phyloP scores from a whole-genome alignment of 2,329 filamentous ascomycete species.

The Claviceps paspali region DNA sequence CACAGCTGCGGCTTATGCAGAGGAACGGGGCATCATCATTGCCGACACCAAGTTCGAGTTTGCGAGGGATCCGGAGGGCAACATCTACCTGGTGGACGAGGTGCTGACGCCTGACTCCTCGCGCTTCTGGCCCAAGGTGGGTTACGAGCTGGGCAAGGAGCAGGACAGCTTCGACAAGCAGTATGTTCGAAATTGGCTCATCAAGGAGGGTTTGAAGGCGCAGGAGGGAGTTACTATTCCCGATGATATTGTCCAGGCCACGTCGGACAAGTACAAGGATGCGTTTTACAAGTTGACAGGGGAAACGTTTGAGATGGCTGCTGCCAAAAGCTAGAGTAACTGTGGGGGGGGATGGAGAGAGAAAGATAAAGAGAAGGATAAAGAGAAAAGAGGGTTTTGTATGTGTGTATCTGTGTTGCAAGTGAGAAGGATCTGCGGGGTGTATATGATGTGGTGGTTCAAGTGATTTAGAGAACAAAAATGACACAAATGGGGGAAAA shows the following conservation, averaged over 20 bases:
- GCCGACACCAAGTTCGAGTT: slow-evolving; percentile 37
- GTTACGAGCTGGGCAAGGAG: slow-evolving; percentile 47
- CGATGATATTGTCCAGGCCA: slow-evolving; percentile 28
- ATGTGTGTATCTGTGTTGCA: too few relatives aligned
- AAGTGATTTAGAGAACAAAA: too few relatives aligned
- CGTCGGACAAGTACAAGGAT: slow-evolving; percentile 9
- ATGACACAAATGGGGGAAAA: too few relatives aligned
- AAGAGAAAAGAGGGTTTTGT: too few relatives aligned
- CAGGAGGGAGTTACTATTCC: slow-evolving; percentile 43
- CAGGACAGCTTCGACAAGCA: slow-evolving; percentile 88
- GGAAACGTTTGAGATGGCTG: slow-evolving; percentile 23
- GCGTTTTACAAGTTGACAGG: slow-evolving; percentile 41
- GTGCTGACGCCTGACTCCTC: slow-evolving; percentile 73
- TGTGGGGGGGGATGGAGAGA: too few relatives aligned
- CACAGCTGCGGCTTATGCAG: slow-evolving; percentile 45
- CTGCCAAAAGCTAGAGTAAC: slow-evolving; percentile 2
- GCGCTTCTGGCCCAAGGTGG: slow-evolving; percentile 69
- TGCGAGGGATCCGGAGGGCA: slow-evolving; percentile 30
- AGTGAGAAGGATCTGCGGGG: too few relatives aligned
- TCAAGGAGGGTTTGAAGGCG: slow-evolving; percentile 41
- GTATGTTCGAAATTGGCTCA: slow-evolving; percentile 70
- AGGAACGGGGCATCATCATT: slow-evolving; percentile 21
- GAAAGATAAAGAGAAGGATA: too few relatives aligned
- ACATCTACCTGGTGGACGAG: slow-evolving; percentile 48
- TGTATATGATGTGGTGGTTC: too few relatives aligned